Evolutionary conservation across 345 rosid species (phyloP).

Genomic region (Rhodamnia argentea): DNA sequence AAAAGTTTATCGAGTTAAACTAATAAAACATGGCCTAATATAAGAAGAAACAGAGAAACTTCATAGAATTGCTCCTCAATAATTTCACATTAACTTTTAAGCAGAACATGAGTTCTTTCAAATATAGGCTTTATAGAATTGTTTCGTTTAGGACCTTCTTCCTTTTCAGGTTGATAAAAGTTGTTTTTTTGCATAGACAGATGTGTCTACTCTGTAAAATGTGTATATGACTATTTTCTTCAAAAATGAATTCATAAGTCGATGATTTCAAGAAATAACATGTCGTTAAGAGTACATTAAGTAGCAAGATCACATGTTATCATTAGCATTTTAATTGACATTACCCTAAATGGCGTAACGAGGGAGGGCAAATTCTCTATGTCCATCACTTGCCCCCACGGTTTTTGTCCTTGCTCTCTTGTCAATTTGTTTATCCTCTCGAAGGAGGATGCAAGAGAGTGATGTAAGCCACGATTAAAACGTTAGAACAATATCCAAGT

Average conservation of each 20-base stretch:
- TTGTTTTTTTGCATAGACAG: neutral
- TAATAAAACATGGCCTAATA: neutral
- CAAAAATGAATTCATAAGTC: neutral
- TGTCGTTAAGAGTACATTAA: neutral
- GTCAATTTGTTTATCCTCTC: no score
- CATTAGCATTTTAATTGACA: neutral
- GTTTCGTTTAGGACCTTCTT: neutral
- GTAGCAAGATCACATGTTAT: neutral
- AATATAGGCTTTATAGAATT: neutral
- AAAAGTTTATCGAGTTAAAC: neutral
- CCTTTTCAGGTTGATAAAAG: neutral
- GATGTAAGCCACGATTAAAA: no score
- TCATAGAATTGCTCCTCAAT: neutral
- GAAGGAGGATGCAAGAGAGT: no score
- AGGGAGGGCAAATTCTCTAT: no score
- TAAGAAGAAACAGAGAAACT: neutral
- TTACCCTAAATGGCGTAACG: no score
- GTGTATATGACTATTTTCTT: neutral
- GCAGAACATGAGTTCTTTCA: neutral
- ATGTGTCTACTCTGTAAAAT: neutral
- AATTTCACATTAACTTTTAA: neutral
- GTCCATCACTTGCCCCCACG: no score
- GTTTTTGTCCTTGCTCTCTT: no score
- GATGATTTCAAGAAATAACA: neutral
- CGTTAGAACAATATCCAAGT: no score